Base-by-base conservation (phyloP, 1,139 yeast species). In the Candida sanyaensis region DNA sequence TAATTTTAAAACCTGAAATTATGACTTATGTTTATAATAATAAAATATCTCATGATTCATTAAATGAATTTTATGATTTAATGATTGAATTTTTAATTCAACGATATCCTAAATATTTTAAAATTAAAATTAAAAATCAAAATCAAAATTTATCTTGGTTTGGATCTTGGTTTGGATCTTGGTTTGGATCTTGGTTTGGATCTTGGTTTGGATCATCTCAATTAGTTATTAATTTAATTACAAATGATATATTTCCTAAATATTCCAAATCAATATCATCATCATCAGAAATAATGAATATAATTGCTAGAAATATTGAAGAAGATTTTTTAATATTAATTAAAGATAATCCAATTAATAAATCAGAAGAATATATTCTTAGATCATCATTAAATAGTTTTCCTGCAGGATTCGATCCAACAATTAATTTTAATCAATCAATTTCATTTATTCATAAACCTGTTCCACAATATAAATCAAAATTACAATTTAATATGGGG, bases 341-440 rank as follows among this genome's bases (percentile, higher is more conserved):
- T 7, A 71, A 71, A 50, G 74, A 73, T 47, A 59, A 71, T 42
- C 75, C 75, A 0, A 47, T 49, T 1, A 59, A 70, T 39, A 56
- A 58, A 13, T 64, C 68, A 2, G 64, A 64, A 44, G 80, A 75
- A 52, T 75, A 73, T 49, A 61, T 61, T 27, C 53, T 71, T 28
- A 56, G 74, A 38, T 73, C 75, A 2, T 55, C 66, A 10, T 58
- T 71, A 9, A 69, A 69, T 10, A 77, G 77, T 6, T 72, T 71
- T 41, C 77, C 78, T 3, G 69, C 74, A 4, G 78, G 78, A 2
- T 73, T 74, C 53, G 77, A 72, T 51, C 78, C 79, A 4, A 59
- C 68, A 8, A 55, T 53, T 3, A 59, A 62, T 41, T 65, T 62
- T 50, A 62, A 71, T 53, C 57, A 67, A 53, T 73, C 75, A 3